phyloP scores from a whole-genome alignment of 2,329 filamentous ascomycete genomes.

The Alternaria panax region DNA sequence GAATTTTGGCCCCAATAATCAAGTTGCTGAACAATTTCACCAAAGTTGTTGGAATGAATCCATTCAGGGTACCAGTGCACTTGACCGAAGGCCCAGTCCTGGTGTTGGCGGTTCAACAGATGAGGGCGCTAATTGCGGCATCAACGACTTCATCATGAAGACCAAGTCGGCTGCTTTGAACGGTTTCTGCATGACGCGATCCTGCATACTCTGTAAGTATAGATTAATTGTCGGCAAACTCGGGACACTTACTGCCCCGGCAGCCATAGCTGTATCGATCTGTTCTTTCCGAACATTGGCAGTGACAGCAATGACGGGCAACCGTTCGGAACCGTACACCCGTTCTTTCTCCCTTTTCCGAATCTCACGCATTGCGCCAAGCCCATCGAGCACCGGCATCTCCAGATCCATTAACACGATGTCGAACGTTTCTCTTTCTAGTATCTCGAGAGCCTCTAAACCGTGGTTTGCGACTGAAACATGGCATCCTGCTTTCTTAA shows the following conservation, averaged over 20 bases:
- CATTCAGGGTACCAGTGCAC: slow-evolving; percentile 26
- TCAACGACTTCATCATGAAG: slow-evolving; percentile 44
- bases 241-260: slow-evolving; percentile 39
- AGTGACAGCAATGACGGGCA: slow-evolving; percentile 50
- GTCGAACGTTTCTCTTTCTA: slow-evolving; percentile 41
- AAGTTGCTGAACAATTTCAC: neutral
- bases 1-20: neutral
- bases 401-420: slow-evolving; percentile 59
- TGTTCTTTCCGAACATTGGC: slow-evolving; percentile 49
- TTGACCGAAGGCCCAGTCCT: slow-evolving; percentile 13
- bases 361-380: slow-evolving; percentile 55
- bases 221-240: neutral
- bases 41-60: neutral
- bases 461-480: slow-evolving; percentile 48
- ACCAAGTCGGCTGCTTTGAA: slow-evolving; percentile 47
- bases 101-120: slow-evolving; percentile 29
- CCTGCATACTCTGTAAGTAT: slow-evolving; percentile 22
- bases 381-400: slow-evolving; percentile 63
- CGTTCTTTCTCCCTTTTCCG: slow-evolving; percentile 49
- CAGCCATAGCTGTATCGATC: slow-evolving; percentile 43
- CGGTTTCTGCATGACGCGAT: slow-evolving; percentile 48
- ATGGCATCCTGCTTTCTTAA: slow-evolving; percentile 43
- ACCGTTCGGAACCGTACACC: slow-evolving; percentile 15
- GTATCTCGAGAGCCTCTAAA: slow-evolving; percentile 44
- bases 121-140: slow-evolving; percentile 30